A percentile compares a stretch with the other conserved stretches of the same genome.
phyloP scores from a whole-genome alignment of 192 early-diverging fungal species.

The Globomyces pollinis-pini region DNA sequence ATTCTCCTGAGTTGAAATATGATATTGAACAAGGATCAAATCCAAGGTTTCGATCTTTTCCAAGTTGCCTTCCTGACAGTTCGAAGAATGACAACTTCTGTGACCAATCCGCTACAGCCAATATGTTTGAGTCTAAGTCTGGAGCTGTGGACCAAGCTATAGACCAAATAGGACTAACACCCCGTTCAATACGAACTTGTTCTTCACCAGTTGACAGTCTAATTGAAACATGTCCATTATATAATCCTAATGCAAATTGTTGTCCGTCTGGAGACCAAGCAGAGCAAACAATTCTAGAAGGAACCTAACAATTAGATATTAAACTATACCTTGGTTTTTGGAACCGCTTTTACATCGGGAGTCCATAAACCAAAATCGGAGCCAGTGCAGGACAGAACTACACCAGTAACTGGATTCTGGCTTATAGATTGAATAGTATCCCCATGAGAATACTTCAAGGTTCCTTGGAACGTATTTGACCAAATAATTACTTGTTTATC shows the following conservation, averaged over 20 bases:
- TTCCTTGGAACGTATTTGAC: constrained; percentile 41
- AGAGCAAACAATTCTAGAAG: constrained; percentile 32
- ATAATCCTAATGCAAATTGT: constrained; percentile 47
- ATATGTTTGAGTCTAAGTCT: constrained; percentile 30
- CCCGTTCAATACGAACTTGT: constrained; percentile 45
- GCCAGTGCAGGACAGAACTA: constrained; percentile 38
- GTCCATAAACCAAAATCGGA: constrained; percentile 57
- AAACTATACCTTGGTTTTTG: constrained; percentile 49
- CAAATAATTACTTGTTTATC: constrained; percentile 59
- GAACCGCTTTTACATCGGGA: constrained; percentile 42
- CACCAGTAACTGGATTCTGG: constrained; percentile 39
- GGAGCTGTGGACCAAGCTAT: constrained; percentile 43
- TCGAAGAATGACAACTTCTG: constrained; percentile 49
- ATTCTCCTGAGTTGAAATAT: constrained; percentile 43
- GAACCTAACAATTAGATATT: constrained; percentile 25
- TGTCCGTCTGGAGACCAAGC: constrained; percentile 54
- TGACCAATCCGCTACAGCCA: constrained; percentile 52
- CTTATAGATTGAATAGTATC: constrained; percentile 47
- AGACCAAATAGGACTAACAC: constrained; percentile 44
- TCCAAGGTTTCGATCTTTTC: constrained; percentile 47
- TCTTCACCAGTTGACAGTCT: constrained; percentile 46
- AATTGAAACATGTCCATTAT: constrained; percentile 47
- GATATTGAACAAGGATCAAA: constrained; percentile 41
- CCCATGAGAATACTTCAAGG: constrained; percentile 49
- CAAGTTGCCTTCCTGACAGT: constrained; percentile 44